Base-by-base conservation (phyloP, 345 rosid species). In the Aegle marmelos region DNA sequence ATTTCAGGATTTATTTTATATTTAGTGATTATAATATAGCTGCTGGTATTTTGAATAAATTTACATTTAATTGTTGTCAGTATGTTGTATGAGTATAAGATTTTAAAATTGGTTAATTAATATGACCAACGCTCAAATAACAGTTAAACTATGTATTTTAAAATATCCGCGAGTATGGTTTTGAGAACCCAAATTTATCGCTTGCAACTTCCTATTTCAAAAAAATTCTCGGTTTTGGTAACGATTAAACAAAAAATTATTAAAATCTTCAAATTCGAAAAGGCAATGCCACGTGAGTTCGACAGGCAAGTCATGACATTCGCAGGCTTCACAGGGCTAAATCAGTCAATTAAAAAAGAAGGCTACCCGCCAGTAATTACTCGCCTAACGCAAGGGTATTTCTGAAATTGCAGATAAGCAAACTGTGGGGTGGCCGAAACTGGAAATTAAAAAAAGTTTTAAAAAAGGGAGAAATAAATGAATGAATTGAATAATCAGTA, bases 231-330 rank as follows among this genome's bases (percentile, higher is more conserved):
- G 21, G 21, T 41, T 39, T 68, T 1, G 54, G 72, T 11, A n/a
- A 41, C 17, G 1, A 36, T n/a, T 10, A 1, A 39, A 13, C 73
- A 14, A 36, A 56, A 36, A 71, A 45, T 13, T 45, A 45, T 71
- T 14, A 19, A 31, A 21, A 64, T 72, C 33, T 24, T 11, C 37
- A 21, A 45, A 41, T 61, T 74, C 30, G 6, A 45, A 74, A 41
- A 36, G 24, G 10, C n/a, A 37, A 17, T 59, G 36, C 76, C 68
- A 30, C 30, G 27, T 3, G 21, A 36, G 5, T 4, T 16, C 45
- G 72, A 79, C 79, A 75, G 67, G 50, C 22, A 56, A n/a, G 27
- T 11, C 6, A 62, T 17, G 83, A 56, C 73, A 80, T 63, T 80
- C 4, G n/a, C 0, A 4, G 17, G 2, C 2, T 37, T 7, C 0